Percentiles rank a stretch among this genome's conserved stretches.
Evolutionary conservation across 768 basidiomycete genomes (phyloP).

Genomic region (Austroboletus eburneus): DNA sequence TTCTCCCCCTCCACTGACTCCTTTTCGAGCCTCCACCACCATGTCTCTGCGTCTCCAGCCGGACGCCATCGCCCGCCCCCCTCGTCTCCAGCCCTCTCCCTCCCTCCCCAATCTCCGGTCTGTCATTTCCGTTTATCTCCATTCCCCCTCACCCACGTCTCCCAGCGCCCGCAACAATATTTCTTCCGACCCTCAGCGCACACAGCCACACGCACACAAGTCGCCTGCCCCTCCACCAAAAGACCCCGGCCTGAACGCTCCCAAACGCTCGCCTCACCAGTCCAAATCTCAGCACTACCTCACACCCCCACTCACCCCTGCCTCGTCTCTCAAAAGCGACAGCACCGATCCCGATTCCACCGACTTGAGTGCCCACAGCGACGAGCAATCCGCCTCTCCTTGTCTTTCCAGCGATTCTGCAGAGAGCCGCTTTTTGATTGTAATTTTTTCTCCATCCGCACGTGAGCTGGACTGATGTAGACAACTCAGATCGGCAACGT

Average conservation of each 20-base stretch:
- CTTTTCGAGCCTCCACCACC: conserved; percentile 29
- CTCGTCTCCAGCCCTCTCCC: conserved; percentile 58
- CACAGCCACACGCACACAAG: conserved; percentile 18
- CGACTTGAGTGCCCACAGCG: conserved; percentile 21
- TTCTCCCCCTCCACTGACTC: conserved; percentile 23
- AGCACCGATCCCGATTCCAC: conserved; percentile 31
- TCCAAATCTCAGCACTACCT: conserved; percentile 38
- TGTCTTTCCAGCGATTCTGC: conserved; percentile 10
- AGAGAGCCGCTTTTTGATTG: conserved; percentile 33
- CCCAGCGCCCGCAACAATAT: conserved; percentile 21
- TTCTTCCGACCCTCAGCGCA: conserved; percentile 25
- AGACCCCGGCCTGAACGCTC: conserved; percentile 15
- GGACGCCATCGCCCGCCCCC: conserved; percentile 33
- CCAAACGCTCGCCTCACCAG: conserved; percentile 19
- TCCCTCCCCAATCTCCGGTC: conserved; percentile 71
- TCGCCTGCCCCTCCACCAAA: conserved; percentile 15
- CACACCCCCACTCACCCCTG: conserved; percentile 70
- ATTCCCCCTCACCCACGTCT: conserved; percentile 15
- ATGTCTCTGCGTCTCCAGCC: conserved; percentile 25
- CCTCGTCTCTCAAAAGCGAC: conserved; percentile 47
- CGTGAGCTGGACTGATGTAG: conserved; percentile 8
- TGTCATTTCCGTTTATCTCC: conserved; percentile 10
- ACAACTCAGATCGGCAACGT: conserved; percentile 39
- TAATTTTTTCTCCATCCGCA: conserved; percentile 3
- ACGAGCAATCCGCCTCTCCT: conserved; percentile 19